Evolutionary conservation across 202 grass and related monocot genomes (phyloP).

Genomic region (Hordeum pubiflorum): DNA sequence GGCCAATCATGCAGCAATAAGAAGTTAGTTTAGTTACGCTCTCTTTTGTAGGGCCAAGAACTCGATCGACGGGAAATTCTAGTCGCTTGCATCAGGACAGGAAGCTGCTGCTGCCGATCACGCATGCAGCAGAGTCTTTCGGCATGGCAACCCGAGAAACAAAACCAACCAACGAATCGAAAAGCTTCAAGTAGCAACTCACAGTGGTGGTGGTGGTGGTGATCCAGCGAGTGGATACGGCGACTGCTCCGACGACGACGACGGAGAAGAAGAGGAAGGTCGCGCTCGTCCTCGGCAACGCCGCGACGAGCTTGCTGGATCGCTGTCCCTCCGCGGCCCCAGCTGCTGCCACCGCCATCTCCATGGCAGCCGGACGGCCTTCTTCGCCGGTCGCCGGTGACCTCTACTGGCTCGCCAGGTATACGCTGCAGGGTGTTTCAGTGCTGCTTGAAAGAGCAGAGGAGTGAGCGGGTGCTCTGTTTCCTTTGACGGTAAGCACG

Average conservation of each 20-base stretch:
- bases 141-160: background rate
- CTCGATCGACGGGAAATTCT: background rate
- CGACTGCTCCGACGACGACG: slow-evolving; percentile 16
- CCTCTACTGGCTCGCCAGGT: background rate
- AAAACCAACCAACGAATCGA: background rate
- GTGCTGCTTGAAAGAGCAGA: background rate
- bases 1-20: background rate
- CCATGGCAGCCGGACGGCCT: background rate
- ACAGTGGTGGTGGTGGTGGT: slow-evolving; percentile 3
- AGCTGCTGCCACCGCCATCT: background rate
- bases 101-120: background rate
- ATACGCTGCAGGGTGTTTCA: background rate
- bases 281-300: slow-evolving; percentile 19
- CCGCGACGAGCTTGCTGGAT: background rate
- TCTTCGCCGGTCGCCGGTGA: background rate
- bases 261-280: slow-evolving; percentile 39
- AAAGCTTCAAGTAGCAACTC: background rate
- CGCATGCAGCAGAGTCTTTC: background rate
- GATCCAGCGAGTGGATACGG: slow-evolving; percentile 30
- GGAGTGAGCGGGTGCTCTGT: background rate
- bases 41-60: background rate
- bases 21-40: background rate
- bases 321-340: background rate
- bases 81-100: background rate
- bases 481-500: background rate